Base-by-base conservation (phyloP, 352 stramenopile species). In the Phytophthora quininea region DNA sequence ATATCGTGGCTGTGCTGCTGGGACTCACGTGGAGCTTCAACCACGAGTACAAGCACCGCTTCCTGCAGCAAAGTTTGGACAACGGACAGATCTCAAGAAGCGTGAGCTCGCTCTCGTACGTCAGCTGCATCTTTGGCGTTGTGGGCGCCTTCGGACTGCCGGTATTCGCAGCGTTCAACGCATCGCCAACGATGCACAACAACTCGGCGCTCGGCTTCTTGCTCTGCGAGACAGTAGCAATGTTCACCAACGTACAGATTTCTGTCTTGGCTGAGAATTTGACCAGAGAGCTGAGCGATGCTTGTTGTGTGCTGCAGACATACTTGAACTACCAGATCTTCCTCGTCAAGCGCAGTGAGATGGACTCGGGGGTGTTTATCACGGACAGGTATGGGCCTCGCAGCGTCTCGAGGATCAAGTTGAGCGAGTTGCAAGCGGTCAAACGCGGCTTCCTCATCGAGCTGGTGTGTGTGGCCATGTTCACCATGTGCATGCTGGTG, bases 251-350 rank as follows among this genome's bases (percentile, higher is more conserved):
- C 48, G 82, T 91, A 73, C 50, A 76, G 65, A 19, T 43, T 1
- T 51, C n/a, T 12, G 19, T 24, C 19, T 24, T 24, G 19, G 19
- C 19, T 24, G 19, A 24, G 19, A 24, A 24, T 24, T 24, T 24
- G 19, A 24, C 19, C 38, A 11, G 14, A 47, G 30, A 35, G 42
- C n/a, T 45, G 14, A 31, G 35, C 15, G 1, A 62, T 35, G 38
- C 27, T n/a, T 29, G 24, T 47, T 59, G 27, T 29, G 53, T 3
- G 3, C n/a, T 40, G 24, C 61, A 91, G 82, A 87, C 76, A 37
- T 87, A 80, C 56, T 57, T 91, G 50, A 91, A 80, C 51, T 88
- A 83, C 58, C 73, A 61, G 29, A 82, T 91, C 47, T 84, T 83
- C 62, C 58, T 85, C 54, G 66, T 74, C 14, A 86, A 83, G 68